Percentiles rank a stretch among this genome's conserved stretches.
Conservation (phyloP, 345 rosid species). For the Salix brachista region DNA sequence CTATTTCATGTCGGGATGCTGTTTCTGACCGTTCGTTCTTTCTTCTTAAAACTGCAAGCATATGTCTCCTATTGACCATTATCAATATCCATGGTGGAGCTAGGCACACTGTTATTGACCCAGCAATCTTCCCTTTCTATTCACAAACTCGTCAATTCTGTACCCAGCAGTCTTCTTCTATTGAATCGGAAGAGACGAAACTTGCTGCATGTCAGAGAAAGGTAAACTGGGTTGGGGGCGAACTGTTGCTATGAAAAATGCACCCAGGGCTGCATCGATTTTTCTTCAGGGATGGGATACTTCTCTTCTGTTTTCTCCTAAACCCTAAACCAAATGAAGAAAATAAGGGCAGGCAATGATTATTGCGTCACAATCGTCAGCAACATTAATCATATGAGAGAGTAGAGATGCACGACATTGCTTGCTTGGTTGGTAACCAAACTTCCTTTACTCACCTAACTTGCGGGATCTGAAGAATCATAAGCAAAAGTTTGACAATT, state of each 20-base stretch:
- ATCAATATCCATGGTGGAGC: slow-evolving; percentile 65
- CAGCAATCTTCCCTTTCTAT: slow-evolving; percentile 47
- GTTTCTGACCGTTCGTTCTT: neutral
- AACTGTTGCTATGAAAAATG: slow-evolving; percentile 6
- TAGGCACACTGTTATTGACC: slow-evolving; percentile 47
- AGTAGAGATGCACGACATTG: no score
- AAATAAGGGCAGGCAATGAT: no score
- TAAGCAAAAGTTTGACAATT: no score
- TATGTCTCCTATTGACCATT: slow-evolving; percentile 55
- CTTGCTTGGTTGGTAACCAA: no score
- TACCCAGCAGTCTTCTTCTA: slow-evolving; percentile 25
- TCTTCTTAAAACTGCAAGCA: slow-evolving; percentile 34
- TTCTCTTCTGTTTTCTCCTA: no score
- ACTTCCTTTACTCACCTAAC: no score
- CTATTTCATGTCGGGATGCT: neutral
- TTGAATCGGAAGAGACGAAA: slow-evolving; percentile 36
- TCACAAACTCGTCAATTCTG: slow-evolving; percentile 39
- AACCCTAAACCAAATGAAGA: no score
- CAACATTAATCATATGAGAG: no score
- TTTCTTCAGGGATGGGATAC: no score
- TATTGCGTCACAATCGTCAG: no score
- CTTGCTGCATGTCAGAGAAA: slow-evolving; percentile 26
- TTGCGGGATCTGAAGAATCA: no score
- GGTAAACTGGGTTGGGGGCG: slow-evolving; percentile 17
- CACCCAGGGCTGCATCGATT: slow-evolving; percentile 9